Conservation (phyloP, 2,329 filamentous ascomycete species). For the Aspergillus chevalieri region DNA sequence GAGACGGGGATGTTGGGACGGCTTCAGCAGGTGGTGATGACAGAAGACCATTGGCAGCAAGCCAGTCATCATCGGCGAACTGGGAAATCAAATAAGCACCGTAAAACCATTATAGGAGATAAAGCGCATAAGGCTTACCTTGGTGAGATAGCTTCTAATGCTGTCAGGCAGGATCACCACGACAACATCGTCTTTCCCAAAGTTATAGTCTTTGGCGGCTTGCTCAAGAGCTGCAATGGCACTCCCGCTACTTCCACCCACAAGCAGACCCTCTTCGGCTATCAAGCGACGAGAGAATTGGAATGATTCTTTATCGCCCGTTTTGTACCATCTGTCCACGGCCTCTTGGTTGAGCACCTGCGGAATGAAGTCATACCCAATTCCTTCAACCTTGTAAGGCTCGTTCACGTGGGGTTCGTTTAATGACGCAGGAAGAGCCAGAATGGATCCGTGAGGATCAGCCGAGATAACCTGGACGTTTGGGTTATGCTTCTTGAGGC, state of each 20-base stretch:
- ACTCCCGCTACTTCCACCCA: conserved; percentile 88
- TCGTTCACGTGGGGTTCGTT: conserved; percentile 77
- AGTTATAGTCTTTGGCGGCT: conserved; percentile 68
- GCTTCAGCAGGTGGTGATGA: conserved; percentile 50
- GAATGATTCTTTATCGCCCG: conserved; percentile 86
- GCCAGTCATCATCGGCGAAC: conserved; percentile 98
- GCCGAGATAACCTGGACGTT: conserved; percentile 85
- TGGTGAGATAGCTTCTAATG: conserved; percentile 94
- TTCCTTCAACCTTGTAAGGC: conserved; percentile 95
- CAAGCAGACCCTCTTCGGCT: conserved; percentile 85
- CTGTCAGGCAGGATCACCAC: conserved; percentile 92
- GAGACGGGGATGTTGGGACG: conserved; percentile 25
- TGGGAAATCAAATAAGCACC: conserved; percentile 18
- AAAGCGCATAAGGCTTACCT: conserved; percentile 42
- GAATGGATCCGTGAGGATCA: conserved; percentile 85
- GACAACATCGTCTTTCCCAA: conserved; percentile 76
- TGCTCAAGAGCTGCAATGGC: conserved; percentile 77
- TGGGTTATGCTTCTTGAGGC: conserved; percentile 79
- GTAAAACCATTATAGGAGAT: not conserved
- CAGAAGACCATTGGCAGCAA: conserved; percentile 90
- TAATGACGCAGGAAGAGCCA: conserved; percentile 71
- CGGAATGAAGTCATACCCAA: conserved; percentile 97
- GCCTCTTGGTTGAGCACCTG: conserved; percentile 75
- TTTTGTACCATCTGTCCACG: conserved; percentile 98
- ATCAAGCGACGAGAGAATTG: conserved; percentile 84